phyloP scores from a whole-genome alignment of 768 basidiomycete species.

The Russula sp. region DNA sequence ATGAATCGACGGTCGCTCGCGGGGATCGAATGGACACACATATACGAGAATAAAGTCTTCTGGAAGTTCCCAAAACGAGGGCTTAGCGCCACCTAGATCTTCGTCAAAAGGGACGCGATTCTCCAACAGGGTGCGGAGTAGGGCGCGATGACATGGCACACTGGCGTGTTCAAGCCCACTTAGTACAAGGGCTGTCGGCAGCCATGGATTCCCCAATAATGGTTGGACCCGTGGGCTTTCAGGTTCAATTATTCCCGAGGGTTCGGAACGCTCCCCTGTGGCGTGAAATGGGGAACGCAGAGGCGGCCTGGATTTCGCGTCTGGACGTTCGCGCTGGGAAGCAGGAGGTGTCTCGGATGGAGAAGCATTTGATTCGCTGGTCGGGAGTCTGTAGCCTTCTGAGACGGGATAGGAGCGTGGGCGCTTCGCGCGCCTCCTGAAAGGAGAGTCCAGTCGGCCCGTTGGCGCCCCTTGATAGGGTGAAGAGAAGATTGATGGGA shows the following conservation, averaged over 20 bases:
- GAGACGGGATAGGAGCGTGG: constrained; percentile 1
- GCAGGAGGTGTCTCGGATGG: constrained; percentile 1
- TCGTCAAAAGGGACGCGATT: constrained; percentile 44
- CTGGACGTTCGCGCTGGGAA: constrained; percentile 5
- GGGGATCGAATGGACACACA: constrained; percentile 58
- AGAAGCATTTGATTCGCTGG: constrained; percentile 6
- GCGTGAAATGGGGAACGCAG: constrained; percentile 28
- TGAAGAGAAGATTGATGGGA: constrained; percentile 37
- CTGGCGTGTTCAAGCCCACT: constrained; percentile 64
- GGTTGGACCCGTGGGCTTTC: neutral
- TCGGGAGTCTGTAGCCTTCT: neutral
- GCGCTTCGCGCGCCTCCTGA: constrained; percentile 10
- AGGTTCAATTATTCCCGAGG: constrained; percentile 1
- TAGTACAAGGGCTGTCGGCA: constrained; percentile 58
- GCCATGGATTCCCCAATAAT: constrained; percentile 28
- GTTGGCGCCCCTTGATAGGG: constrained; percentile 26
- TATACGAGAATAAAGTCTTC: constrained; percentile 67
- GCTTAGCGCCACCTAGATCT: constrained; percentile 30
- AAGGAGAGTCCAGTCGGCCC: constrained; percentile 13
- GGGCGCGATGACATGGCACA: constrained; percentile 49
- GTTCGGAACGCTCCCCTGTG: constrained; percentile 31
- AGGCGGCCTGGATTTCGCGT: neutral
- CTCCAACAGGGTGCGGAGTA: constrained; percentile 49
- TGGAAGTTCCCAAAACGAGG: constrained; percentile 47
- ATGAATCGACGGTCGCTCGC: constrained; percentile 61